Base-by-base conservation (phyloP, 1,284 basidiomycete genomes). In the Melampsora abietis-canadensis region DNA sequence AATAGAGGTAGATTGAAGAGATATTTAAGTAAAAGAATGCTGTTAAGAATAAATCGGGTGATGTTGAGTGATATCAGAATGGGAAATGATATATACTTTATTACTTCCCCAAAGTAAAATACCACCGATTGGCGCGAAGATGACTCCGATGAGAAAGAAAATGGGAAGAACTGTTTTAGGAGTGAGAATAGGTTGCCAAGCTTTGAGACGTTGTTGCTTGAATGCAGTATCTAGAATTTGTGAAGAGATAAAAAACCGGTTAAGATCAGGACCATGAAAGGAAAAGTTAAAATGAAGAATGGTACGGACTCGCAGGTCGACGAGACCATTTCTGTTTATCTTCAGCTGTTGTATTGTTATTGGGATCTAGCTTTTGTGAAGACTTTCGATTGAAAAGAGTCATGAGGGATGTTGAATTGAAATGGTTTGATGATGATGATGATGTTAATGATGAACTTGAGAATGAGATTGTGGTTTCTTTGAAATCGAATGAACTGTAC, bases 181-280 rank as follows among this genome's bases (percentile, higher is more conserved):
- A 0, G 95, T 98, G 57, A 98, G 87, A 81, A 99, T 97, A 21
- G 96, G 96, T 86, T 99, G 96, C 96, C 96, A 99, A 80, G 96
- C 96, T 85, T 98, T 98, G 81, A 99, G 87, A 75, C 96, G 91
- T 84, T 99, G 96, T 83, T 99, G 96, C 85, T 97, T 98, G 88
- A 98, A 97, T 60, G 95, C 95, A 67, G 95, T 98, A 84, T 98
- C 93, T 87, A 80, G 14, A 27, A 30, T 15, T 44, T 44, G 19
- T 19, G 10, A 44, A 2, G 21, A 21, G 21, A 48, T 12, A 40
- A 27, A 34, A 21, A 57, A 19, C 19, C 40, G 34, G 59, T 24
- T 37, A 48, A 46, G 31, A 27, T 30, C 21, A 66, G 10, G 17
- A 5, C 37, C 37, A 40, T 40, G 37, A n/a, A 40, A 40, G 37